phyloP scores from a whole-genome alignment of 352 stramenopile species.

The Phytophthora capsici region DNA sequence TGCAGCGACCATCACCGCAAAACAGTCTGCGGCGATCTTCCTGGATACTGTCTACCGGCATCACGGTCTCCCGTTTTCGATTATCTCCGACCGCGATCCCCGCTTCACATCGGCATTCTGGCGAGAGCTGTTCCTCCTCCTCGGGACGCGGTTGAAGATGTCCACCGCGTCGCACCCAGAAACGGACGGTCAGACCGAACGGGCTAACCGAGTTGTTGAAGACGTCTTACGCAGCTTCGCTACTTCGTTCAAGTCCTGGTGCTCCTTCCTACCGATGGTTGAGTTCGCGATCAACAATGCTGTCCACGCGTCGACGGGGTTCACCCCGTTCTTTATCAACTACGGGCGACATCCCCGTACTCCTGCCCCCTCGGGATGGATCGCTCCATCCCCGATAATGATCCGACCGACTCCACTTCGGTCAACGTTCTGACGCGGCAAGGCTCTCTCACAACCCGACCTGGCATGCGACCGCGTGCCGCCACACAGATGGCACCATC shows the following conservation, averaged over 20 bases:
- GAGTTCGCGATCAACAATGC: no score
- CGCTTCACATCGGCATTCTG: slow-evolving; percentile 23
- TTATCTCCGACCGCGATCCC: slow-evolving; percentile 21
- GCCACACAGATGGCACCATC: no score
- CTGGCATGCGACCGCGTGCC: no score
- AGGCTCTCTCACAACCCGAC: no score
- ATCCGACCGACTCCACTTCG: no score
- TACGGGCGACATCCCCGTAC: no score
- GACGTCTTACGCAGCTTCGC: slow-evolving; percentile 33
- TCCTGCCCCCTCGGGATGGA: no score
- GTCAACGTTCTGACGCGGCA: no score
- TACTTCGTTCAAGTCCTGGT: neutral
- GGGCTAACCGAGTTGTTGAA: slow-evolving; percentile 11
- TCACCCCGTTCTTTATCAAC: no score
- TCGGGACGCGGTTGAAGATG: neutral
- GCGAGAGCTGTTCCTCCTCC: slow-evolving; percentile 2
- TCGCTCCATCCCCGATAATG: no score
- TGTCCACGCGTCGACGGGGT: no score
- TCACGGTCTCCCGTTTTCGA: slow-evolving; percentile 18
- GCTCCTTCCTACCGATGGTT: no score
- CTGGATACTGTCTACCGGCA: neutral
- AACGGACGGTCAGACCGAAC: slow-evolving; percentile 44
- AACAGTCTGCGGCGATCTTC: neutral
- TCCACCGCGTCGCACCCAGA: neutral
- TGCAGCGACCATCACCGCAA: neutral